Percentiles rank a stretch among this genome's conserved stretches.
phyloP scores from a whole-genome alignment of 2,329 filamentous ascomycete species.

The Colletotrichum sp. region DNA sequence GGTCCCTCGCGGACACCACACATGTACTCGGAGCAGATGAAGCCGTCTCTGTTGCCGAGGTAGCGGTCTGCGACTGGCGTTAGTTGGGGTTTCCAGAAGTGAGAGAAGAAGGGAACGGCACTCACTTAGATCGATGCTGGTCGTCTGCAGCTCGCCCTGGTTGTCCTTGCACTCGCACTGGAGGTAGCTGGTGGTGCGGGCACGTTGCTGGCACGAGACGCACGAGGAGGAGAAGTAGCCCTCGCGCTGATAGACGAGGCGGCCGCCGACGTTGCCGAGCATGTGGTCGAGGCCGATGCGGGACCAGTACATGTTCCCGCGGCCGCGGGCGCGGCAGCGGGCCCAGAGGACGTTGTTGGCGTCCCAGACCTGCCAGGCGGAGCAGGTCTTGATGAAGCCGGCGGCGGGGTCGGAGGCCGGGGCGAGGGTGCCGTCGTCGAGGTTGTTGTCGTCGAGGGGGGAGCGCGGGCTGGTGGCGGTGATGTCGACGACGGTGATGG shows the following conservation, averaged over 20 bases:
- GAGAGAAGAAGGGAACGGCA: background rate
- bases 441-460: background rate
- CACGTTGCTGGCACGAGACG: background rate
- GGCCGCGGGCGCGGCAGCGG: background rate
- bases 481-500: background rate
- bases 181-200: background rate
- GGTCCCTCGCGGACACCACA: background rate
- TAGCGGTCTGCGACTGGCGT: background rate
- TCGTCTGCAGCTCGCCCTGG: background rate
- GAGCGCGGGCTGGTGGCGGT: background rate
- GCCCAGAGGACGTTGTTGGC: background rate
- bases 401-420: background rate
- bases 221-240: conserved; percentile 1
- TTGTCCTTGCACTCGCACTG: background rate
- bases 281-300: conserved; percentile 6
- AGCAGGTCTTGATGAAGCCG: background rate
- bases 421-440: background rate
- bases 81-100: background rate
- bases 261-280: conserved; percentile 3
- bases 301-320: background rate
- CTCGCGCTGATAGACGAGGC: background rate
- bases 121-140: background rate
- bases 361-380: background rate
- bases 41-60: background rate
- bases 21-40: background rate